These are phyloP conservation scores for Rhamnella rubrinervis DNA, from an alignment of 331 rosid genomes.

Conservation along the genomic window DNA sequence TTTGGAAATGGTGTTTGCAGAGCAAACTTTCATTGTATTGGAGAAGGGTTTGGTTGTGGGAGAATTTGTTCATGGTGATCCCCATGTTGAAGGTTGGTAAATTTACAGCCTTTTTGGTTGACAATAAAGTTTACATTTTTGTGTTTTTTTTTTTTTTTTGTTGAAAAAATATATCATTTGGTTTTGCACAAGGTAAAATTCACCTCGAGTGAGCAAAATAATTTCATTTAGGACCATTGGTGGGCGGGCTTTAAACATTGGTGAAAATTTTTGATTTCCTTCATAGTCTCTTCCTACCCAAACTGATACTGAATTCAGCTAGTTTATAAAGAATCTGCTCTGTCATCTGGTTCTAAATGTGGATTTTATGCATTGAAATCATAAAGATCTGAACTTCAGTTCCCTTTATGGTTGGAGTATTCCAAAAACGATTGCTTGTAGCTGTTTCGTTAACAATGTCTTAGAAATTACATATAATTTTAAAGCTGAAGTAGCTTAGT, in stretches of 20 bases:
- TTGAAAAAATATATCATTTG: not conserved
- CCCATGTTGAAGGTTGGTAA: constrained; percentile 67
- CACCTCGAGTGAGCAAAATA: too few species aligned
- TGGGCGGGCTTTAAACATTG: too few species aligned
- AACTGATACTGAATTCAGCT: not conserved
- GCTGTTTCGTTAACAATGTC: not conserved
- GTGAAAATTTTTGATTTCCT: too few species aligned
- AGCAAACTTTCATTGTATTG: constrained; percentile 75
- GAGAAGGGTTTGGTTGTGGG: constrained; percentile 64
- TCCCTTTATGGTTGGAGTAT: not conserved
- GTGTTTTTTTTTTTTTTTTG: not conserved
- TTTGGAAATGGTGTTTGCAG: constrained; percentile 46
- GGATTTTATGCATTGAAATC: too few species aligned
- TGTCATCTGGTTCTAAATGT: too few species aligned
- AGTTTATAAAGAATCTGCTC: too few species aligned
- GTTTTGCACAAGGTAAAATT: not conserved
- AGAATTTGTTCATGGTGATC: constrained; percentile 64
- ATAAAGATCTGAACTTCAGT: not conserved
- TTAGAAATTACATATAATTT: not conserved
- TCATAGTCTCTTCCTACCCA: not conserved
- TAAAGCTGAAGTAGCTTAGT: not conserved
- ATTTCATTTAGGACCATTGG: too few species aligned
- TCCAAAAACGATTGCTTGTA: not conserved
- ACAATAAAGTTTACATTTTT: not conserved
- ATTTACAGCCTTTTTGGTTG: not conserved